Evolutionary conservation across 352 stramenopile species (phyloP), one percentile per base, ranked within the genome.

Genomic region (Paralagenidium karlingii): DNA sequence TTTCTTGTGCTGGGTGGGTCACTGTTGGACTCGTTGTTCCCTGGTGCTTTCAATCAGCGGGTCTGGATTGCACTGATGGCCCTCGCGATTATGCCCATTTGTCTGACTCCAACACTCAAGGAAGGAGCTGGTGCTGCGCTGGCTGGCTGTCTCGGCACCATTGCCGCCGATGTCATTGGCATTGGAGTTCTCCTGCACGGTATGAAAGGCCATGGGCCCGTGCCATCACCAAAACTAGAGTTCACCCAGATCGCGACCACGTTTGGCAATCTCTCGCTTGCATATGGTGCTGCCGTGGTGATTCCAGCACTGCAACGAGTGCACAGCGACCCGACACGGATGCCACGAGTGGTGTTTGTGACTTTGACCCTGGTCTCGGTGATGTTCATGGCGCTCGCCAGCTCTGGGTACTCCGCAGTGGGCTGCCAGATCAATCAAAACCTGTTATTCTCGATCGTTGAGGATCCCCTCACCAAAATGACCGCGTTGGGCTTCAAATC

Each of bases 11-110:
- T 49, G 20, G 43, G 43, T 26, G 36, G 37, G 11, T 47, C 31
- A 9, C 25, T 49, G 20, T 18, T 49, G 15, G 43, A 40, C 26
- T 33, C 41, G 2, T 18, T 49, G 3, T 48, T 49, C 6, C 43
- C 43, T 20, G 27, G 31, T 13, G 24, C 43, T 11, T 49, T 49
- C 21, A 13, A 19, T 12, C 40, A 31, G 9, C 19, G 20, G 5
- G 21, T 31, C 8, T 49, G 43, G 43, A 49, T 48, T 43, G 25
- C 47, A 20, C 24, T 49, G 37, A 49, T 49, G 43, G 43, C 43
- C 3, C 12, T 49, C 1, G 47, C 37, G 8, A 21, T 49, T 5
- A 20, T 49, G 18, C 43, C 43, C 3, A 24, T 49, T 16, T 49
- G 43, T 22, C 21, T 49, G 9, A 31, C 38, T 5, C 43, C 43